phyloP scores from a whole-genome alignment of 208 protist species.

The Endotrypanum monterogeii region DNA sequence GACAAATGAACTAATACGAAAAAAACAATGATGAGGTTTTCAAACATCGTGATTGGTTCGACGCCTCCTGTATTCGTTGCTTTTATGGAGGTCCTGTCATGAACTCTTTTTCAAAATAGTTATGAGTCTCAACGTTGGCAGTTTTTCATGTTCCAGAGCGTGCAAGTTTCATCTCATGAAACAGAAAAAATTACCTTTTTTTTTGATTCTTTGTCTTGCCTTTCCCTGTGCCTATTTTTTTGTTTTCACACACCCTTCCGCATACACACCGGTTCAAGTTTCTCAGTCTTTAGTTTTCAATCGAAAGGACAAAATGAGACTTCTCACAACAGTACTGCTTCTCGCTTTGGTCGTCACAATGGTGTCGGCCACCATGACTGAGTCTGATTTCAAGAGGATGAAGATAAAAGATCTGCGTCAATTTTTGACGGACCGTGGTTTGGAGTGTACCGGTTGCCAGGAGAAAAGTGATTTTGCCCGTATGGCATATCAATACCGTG shows the following conservation, averaged over 20 bases:
- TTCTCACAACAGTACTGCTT: constrained; percentile 14
- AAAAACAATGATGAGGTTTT: not conserved
- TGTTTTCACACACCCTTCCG: not conserved
- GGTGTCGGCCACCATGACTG: constrained; percentile 32
- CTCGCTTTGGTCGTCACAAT: constrained; percentile 23
- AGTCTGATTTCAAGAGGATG: constrained; percentile 85
- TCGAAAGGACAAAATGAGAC: constrained; percentile 4
- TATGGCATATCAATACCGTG: constrained; percentile 69
- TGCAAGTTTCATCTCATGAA: not conserved
- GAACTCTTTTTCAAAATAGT: constrained; percentile 8
- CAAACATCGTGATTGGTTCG: not conserved
- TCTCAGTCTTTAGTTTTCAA: not conserved
- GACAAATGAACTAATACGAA: constrained; percentile 4
- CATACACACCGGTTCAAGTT: too few relatives aligned
- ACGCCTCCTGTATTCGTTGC: not conserved
- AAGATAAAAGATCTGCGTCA: constrained; percentile 86
- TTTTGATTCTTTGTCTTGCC: not conserved
- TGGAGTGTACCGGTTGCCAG: constrained; percentile 76
- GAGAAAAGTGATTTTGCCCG: constrained; percentile 91
- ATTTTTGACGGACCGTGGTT: constrained; percentile 77
- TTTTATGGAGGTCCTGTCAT: not conserved
- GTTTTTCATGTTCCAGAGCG: not conserved
- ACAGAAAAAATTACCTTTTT: not conserved
- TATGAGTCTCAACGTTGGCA: too few relatives aligned
- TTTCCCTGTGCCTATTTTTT: not conserved